Base-by-base conservation (phyloP, 2,329 filamentous ascomycete species). In the Monilinia fructigena region DNA sequence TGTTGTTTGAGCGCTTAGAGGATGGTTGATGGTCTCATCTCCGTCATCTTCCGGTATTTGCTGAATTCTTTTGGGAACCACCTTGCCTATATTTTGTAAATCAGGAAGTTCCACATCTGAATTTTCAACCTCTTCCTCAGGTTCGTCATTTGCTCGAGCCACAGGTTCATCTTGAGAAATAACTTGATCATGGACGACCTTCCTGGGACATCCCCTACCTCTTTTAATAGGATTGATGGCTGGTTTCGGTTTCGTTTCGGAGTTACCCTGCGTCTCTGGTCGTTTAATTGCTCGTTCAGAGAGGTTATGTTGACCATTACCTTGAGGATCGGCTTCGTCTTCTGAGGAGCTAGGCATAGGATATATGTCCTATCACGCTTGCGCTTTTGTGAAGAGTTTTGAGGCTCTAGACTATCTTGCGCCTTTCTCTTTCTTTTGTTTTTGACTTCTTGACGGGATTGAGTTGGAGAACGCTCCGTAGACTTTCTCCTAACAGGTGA, bases 131-230 rank as follows among this genome's bases (percentile, higher is more conserved):
- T 31, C 23, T 10, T 42, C 35, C 38, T 31, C 6, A 20, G 40
- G 5, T 35, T 54, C 28, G 28, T 54, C 20, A 20, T 54, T 31
- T 20, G 16, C 52, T 20, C 28, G 28, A 54, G 52, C 18, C 28
- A 20, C 28, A 35, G 52, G 7, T 12, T 7, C 56, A 60, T 47
- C 28, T 45, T n/a, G 18, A 16, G 18, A 8, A 38, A 42, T 10
- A n/a, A 42, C 18, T 40, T 55, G 28, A 20, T 23, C 6, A 8
- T 47, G 6, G 18, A 31, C 45, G 12, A 12, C 12, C 12, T 31
- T 54, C 63, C 55, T 68, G 20, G 20, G 42, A 45, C 63, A 65
- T 26, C 58, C 63, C 38, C 59, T 67, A 40, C 14, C 58, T 42
- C 59, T 63, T 50, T 63, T 68, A 8, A 65, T 55, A 35, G 50